Conservation (phyloP, 2,329 filamentous ascomycete genomes). For the Plectosphaerella plurivora region DNA sequence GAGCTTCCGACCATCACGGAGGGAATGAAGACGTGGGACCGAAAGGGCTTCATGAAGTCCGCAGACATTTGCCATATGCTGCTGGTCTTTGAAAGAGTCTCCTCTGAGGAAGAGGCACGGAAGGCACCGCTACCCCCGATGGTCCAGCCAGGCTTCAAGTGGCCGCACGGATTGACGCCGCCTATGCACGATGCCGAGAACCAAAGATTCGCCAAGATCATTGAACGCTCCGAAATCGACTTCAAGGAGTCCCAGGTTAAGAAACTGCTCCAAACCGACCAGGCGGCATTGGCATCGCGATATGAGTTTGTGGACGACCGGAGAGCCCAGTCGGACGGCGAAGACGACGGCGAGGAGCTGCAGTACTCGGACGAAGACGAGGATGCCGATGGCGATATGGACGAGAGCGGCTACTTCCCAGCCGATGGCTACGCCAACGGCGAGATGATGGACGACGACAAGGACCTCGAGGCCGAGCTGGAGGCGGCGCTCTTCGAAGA, state of each 20-base stretch:
- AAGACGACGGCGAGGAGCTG: constrained; percentile 52
- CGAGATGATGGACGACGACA: constrained; percentile 34
- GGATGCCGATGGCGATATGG: constrained; percentile 39
- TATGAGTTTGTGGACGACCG: constrained; percentile 61
- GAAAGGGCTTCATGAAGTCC: constrained; percentile 81
- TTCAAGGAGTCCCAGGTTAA: constrained; percentile 79
- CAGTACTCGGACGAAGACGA: constrained; percentile 59
- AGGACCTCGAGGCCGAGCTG: constrained; percentile 51
- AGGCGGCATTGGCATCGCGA: constrained; percentile 51
- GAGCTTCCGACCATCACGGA: constrained; percentile 85
- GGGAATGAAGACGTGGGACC: constrained; percentile 91
- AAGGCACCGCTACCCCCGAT: constrained; percentile 66
- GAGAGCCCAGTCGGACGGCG: constrained; percentile 29
- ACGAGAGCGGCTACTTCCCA: constrained; percentile 37
- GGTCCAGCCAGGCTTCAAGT: constrained; percentile 65
- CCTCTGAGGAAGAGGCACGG: constrained; percentile 61
- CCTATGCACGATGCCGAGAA: constrained; percentile 84
- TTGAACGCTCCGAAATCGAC: constrained; percentile 79
- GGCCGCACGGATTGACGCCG: constrained; percentile 81
- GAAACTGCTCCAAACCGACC: constrained; percentile 66
- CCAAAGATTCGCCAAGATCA: constrained; percentile 76
- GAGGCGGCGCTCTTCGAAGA: constrained; percentile 47
- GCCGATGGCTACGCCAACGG: constrained; percentile 20
- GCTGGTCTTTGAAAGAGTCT: constrained; percentile 66
- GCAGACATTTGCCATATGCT: constrained; percentile 89